Evolutionary conservation across 108 stramenopile genomes (phyloP).

Genomic region (Pelagomonas calceolata): DNA sequence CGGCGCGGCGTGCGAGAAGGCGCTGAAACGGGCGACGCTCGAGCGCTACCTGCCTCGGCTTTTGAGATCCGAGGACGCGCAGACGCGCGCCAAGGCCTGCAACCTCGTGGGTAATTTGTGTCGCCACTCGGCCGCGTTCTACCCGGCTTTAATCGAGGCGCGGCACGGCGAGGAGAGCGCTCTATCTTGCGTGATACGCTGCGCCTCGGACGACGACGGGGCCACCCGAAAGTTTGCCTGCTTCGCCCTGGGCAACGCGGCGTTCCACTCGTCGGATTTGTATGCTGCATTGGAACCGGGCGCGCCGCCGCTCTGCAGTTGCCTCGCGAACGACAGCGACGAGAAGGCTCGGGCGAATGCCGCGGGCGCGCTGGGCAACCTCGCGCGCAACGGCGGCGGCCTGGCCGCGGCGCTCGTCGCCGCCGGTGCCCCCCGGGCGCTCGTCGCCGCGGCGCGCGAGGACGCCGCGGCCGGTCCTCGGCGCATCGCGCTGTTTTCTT

Average conservation of each 20-base stretch:
- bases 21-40: not conserved
- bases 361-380: constrained; percentile 49
- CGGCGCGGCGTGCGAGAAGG: not conserved
- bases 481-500: not conserved
- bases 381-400: constrained; percentile 31
- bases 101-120: constrained; percentile 50
- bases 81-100: constrained; percentile 35
- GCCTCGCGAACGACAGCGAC: constrained; percentile 22
- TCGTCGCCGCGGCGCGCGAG: not conserved
- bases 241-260: constrained; percentile 51
- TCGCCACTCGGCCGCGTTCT: constrained; percentile 33
- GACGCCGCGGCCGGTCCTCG: not conserved
- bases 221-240: constrained; percentile 38
- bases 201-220: constrained; percentile 23
- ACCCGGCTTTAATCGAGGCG: constrained; percentile 7
- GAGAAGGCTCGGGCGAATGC: constrained; percentile 47
- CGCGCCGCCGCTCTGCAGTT: constrained; percentile 19
- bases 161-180: not conserved
- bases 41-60: constrained; percentile 5
- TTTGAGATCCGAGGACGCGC: constrained; percentile 21
- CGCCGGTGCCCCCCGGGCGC: not conserved
- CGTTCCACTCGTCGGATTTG: constrained; percentile 35
- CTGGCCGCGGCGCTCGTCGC: constrained; percentile 18
- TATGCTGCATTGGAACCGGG: constrained; percentile 25
- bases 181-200: not conserved